phyloP scores from a whole-genome alignment of 225 moss, liverwort and hornwort genomes.

The Takakia lepidozioides region DNA sequence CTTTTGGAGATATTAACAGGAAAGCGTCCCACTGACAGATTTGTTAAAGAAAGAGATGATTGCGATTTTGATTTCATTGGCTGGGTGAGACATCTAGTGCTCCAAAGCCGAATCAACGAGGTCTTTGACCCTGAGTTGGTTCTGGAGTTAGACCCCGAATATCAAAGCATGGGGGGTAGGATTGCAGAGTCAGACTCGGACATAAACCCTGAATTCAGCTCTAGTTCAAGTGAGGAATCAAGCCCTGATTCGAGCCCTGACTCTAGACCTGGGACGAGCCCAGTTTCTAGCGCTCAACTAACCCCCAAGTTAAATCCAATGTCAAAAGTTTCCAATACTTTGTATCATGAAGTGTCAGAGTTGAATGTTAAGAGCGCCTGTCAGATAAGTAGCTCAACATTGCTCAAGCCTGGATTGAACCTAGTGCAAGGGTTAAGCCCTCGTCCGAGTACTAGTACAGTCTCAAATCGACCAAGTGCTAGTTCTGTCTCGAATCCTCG shows the following conservation, averaged over 20 bases:
- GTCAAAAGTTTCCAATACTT: too few species aligned
- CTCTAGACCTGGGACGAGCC: constrained; percentile 4
- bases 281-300: too few species aligned
- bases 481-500: constrained; percentile 5
- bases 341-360: too few species aligned
- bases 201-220: constrained; percentile 3
- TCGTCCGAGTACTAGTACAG: background rate
- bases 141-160: constrained; percentile 4
- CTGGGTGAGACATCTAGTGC: constrained; percentile 19
- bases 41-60: constrained; percentile 11
- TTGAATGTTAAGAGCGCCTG: background rate
- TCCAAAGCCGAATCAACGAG: constrained; percentile 8
- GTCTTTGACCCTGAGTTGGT: constrained; percentile 7
- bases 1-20: constrained; percentile 27
- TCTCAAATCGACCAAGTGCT: too few species aligned
- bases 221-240: constrained; percentile 6
- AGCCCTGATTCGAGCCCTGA: background rate
- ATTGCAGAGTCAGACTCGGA: background rate
- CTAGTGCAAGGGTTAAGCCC: constrained; percentile 2
- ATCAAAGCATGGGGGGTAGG: constrained; percentile 1
- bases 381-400: too few species aligned
- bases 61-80: constrained; percentile 24
- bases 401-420: too few species aligned
- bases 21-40: constrained; percentile 15
- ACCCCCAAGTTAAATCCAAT: too few species aligned